Evolutionary conservation across 2,329 filamentous ascomycete genomes (phyloP).

Genomic region (Fusarium proliferatum): DNA sequence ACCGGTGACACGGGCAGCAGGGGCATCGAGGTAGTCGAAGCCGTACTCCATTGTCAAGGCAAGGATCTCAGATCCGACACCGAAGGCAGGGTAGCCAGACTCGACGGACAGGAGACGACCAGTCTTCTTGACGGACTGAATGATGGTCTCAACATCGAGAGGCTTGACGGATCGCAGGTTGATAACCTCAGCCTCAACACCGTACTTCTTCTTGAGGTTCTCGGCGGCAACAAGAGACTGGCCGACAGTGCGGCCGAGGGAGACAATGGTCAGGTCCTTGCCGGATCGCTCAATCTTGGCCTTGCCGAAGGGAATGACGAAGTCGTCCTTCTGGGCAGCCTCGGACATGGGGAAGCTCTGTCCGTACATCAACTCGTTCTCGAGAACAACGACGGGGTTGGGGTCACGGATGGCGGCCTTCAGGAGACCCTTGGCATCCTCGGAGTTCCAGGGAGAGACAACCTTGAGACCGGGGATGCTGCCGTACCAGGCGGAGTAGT

Average conservation of each 20-base stretch:
- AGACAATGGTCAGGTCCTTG: conserved; percentile 96
- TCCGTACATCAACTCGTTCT: conserved; percentile 93
- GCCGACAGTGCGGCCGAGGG: conserved; percentile 93
- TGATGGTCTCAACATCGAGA: conserved; percentile 91
- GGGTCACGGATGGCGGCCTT: conserved; percentile 99
- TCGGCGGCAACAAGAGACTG: conserved; percentile 90
- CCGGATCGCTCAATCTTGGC: conserved; percentile 98
- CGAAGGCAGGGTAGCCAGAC: conserved; percentile 95
- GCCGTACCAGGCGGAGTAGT: conserved; percentile 99
- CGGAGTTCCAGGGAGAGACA: conserved; percentile 93
- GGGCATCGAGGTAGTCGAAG: conserved; percentile 96
- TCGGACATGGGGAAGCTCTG: conserved; percentile 97
- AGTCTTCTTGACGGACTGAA: conserved; percentile 99
- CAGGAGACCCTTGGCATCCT: conserved; percentile 97
- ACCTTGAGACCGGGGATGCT: conserved; percentile 98
- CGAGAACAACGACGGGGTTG: conserved; percentile 92
- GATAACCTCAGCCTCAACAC: conserved; percentile 94
- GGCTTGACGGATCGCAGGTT: conserved; percentile 98
- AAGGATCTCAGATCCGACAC: conserved; percentile 91
- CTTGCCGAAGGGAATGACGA: conserved; percentile 97
- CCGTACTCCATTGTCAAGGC: conserved; percentile 97
- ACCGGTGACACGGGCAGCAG: conserved; percentile 92
- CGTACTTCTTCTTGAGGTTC: conserved; percentile 94
- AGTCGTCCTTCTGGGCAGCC: conserved; percentile 94
- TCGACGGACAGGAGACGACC: conserved; percentile 90